Percentiles rank a stretch among this genome's conserved stretches.
phyloP scores from a whole-genome alignment of 192 early-diverging fungal species.

The Coemansia sp. region DNA sequence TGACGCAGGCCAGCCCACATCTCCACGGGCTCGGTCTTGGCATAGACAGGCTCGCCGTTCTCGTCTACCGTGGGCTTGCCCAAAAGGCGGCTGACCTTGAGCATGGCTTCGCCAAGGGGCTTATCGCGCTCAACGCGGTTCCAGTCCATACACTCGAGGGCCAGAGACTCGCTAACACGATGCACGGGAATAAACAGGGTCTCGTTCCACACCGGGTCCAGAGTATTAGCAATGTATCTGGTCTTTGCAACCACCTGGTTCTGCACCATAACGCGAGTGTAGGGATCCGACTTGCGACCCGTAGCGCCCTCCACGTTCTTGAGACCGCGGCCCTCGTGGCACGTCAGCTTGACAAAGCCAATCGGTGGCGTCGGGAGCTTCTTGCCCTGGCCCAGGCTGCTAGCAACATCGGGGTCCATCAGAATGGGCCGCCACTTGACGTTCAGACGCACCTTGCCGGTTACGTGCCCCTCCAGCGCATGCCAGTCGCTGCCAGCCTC shows the following conservation, averaged over 20 bases:
- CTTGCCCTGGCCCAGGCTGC: conserved; percentile 47
- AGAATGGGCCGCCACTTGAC: conserved; percentile 81
- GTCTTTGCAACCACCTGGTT: conserved; percentile 69
- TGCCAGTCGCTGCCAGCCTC: conserved; percentile 65
- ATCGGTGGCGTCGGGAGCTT: conserved; percentile 60
- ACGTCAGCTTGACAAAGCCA: conserved; percentile 75
- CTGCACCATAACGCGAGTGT: conserved; percentile 69
- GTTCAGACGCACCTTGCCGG: conserved; percentile 60
- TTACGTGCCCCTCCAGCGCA: conserved; percentile 51
- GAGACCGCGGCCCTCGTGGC: conserved; percentile 70
- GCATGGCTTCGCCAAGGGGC: conserved; percentile 69
- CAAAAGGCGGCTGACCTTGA: conserved; percentile 60
- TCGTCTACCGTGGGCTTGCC: conserved; percentile 38
- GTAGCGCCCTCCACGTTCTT: conserved; percentile 82
- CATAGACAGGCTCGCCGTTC: conserved; percentile 37
- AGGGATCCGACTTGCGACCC: conserved; percentile 88
- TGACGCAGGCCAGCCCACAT: conserved; percentile 61
- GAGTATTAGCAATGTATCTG: conserved; percentile 73
- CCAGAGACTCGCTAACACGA: conserved; percentile 68
- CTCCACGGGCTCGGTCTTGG: conserved; percentile 42
- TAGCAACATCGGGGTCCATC: conserved; percentile 63
- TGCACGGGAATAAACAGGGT: conserved; percentile 81
- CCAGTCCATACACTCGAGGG: conserved; percentile 82
- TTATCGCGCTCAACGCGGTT: conserved; percentile 85
- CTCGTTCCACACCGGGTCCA: conserved; percentile 93